phyloP scores from a whole-genome alignment of 2,329 filamentous ascomycete species.

The Cladosporium cucumerinum region DNA sequence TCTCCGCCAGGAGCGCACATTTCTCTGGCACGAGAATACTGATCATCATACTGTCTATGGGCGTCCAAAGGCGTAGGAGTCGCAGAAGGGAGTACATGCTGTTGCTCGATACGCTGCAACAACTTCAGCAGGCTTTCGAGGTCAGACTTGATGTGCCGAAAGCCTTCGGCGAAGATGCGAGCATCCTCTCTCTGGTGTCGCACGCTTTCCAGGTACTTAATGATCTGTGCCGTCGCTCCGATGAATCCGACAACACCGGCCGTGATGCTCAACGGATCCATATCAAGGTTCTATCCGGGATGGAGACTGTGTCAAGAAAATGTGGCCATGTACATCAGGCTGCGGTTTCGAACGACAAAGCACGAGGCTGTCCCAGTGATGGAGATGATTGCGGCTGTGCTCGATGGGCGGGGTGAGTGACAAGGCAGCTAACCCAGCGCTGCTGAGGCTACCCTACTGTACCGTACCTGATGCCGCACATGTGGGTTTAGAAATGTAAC shows the following conservation, averaged over 20 bases:
- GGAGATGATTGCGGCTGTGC: no score
- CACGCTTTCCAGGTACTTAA: neutral
- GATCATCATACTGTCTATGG: neutral
- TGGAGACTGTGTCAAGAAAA: no score
- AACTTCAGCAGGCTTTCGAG: neutral
- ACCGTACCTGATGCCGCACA: no score
- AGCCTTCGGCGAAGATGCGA: neutral
- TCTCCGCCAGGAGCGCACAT: neutral
- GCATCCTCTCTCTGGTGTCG: neutral
- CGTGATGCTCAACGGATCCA: neutral
- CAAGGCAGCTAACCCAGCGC: no score
- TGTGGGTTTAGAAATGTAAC: no score
- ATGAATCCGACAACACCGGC: neutral
- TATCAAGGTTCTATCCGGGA: neutral
- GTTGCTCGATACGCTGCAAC: neutral
- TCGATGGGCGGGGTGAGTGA: no score
- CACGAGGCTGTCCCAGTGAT: no score
- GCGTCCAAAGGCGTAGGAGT: neutral
- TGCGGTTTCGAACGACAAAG: no score
- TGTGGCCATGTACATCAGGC: no score
- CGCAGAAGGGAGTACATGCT: neutral
- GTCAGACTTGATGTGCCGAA: neutral
- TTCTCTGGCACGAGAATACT: neutral
- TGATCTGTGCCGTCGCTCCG: neutral
- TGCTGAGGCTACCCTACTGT: no score